phyloP scores from a whole-genome alignment of 768 basidiomycete genomes.

The Hypsizygus marmoreus region DNA sequence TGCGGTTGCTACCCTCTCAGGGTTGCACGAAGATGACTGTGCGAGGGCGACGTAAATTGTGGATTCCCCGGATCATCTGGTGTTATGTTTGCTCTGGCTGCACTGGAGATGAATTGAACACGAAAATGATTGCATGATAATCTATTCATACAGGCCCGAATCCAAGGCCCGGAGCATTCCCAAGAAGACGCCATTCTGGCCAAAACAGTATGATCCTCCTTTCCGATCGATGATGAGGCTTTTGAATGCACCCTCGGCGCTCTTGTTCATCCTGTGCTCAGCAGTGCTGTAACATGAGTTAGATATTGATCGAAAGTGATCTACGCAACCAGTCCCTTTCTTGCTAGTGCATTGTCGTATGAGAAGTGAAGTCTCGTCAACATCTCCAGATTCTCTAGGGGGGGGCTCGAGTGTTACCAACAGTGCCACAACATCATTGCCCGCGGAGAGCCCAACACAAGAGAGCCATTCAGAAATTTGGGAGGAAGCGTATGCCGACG shows the following conservation, averaged over 20 bases:
- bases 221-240: constrained; percentile 18
- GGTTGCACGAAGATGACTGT: constrained; percentile 36
- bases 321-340: too few relatives aligned
- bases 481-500: constrained; percentile 14
- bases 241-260: constrained; percentile 14
- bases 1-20: constrained; percentile 22
- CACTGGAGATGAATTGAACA: constrained; percentile 26
- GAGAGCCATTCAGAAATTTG: constrained; percentile 25
- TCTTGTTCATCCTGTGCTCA: constrained; percentile 13
- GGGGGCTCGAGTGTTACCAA: constrained; percentile 25
- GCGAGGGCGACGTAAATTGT: constrained; percentile 18
- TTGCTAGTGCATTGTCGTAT: constrained; percentile 41
- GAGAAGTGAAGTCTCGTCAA: constrained; percentile 29
- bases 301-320: neutral
- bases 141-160: constrained; percentile 16
- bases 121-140: neutral
- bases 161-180: constrained; percentile 22
- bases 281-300: constrained; percentile 5
- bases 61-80: constrained; percentile 1
- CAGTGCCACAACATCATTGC: constrained; percentile 12
- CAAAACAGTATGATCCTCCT: constrained; percentile 26
- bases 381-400: constrained; percentile 27
- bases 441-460: constrained; percentile 24
- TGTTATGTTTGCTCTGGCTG: constrained; percentile 28
- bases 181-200: constrained; percentile 19